Percentiles rank a stretch among this genome's conserved stretches.
Evolutionary conservation across 2,329 filamentous ascomycete species (phyloP).

Genomic region (Colletotrichum lindemuthianum): DNA sequence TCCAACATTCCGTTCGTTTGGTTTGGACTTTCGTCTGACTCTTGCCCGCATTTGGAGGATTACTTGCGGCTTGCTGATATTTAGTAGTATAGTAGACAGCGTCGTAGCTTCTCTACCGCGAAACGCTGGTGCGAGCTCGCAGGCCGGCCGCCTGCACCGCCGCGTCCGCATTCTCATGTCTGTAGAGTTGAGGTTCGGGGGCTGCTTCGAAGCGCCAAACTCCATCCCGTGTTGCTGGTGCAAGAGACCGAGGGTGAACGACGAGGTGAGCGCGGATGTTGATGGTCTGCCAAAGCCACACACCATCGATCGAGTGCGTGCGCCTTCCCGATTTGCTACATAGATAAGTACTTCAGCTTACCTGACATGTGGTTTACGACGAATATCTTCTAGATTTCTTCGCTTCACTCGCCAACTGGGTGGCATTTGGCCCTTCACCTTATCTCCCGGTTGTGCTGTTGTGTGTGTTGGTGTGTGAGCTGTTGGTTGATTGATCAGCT

Average conservation of each 20-base stretch:
- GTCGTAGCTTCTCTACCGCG: no score
- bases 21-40: not conserved
- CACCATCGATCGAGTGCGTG: conserved; percentile 1
- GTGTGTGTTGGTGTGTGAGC: no score
- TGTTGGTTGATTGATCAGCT: conserved; percentile 23
- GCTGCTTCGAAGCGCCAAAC: not conserved
- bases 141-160: no score
- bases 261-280: no score
- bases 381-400: not conserved
- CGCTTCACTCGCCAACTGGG: not conserved
- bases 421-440: conserved; percentile 12
- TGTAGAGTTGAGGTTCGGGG: no score
- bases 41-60: no score
- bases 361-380: not conserved
- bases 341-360: not conserved
- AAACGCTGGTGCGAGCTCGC: no score
- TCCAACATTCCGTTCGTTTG: not conserved
- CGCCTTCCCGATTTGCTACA: no score
- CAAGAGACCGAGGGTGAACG: conserved; percentile 9
- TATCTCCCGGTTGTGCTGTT: not conserved
- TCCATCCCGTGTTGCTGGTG: conserved; percentile 25
- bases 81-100: no score
- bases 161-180: no score
- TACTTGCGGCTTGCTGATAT: no score
- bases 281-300: conserved; percentile 16